Base-by-base conservation (phyloP, 805 yeast genomes). In the Candida tallmaniae region DNA sequence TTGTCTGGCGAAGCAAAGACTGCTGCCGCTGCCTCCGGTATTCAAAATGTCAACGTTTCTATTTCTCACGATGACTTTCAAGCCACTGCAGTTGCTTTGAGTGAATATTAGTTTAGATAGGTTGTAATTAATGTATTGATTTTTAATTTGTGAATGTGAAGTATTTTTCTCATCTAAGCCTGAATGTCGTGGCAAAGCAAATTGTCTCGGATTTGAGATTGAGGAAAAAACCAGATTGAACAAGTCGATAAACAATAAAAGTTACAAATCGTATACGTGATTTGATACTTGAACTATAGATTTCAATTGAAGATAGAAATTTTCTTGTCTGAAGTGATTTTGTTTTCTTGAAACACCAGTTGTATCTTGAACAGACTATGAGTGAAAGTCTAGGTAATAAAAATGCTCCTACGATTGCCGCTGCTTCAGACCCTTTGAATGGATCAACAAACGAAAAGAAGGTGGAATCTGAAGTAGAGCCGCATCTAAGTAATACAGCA, bases 31-130 rank as follows among this genome's bases (percentile, higher is more conserved):
- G 62, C 65, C 36, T 79, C 80, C 35, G 93, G 90, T 30, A 76
- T 85, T 41, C 73, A 70, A 59, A 59, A 64, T 22, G 83, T 93
- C 43, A 83, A 76, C 54, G 95, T 93, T 39, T 85, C 96, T 27
- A 93, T 93, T 49, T 84, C 96, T 15, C 99, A 93, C 59, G 96
- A 90, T 56, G 98, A 94, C 50, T 74, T 83, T 70, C 99, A 93
- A 73, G 86, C 96, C 27, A 93, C 95, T 44, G 97, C 98, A 8
- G 97, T 93, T 52, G 98, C 98, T 23, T 77, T 90, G 46, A 70
- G 78, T 47, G 76, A 74, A 53, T 74, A 70, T 37, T 69, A 60
- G 47, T 15, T 23, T 12, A 26, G 9, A 17, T 17, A 10, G 18
- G 23, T n/a, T n/a, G n/a, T n/a, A n/a, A n/a, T n/a, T n/a, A n/a